Evolutionary conservation across 495 filamentous ascomycete species (phyloP).

Genomic region (Acidiella bohemica): DNA sequence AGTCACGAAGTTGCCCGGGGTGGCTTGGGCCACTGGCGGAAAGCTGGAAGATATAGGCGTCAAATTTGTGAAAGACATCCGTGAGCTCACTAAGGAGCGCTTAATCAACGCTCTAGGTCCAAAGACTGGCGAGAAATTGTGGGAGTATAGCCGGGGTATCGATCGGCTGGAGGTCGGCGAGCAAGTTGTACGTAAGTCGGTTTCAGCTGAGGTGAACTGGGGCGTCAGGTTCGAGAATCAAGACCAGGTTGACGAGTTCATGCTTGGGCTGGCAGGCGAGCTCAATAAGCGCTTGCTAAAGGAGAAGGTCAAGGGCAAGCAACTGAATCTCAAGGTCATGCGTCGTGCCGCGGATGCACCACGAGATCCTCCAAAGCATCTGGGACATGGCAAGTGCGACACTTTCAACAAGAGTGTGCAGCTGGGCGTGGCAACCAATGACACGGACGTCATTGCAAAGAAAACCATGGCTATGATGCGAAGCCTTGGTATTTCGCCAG

Average conservation of each 20-base stretch:
- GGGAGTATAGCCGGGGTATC: conserved; percentile 81
- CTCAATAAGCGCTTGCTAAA: conserved; percentile 65
- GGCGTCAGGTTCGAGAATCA: conserved; percentile 87
- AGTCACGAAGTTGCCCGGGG: conserved; percentile 72
- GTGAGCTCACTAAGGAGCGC: conserved; percentile 58
- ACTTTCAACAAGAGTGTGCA: conserved; percentile 72
- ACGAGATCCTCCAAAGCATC: conserved; percentile 81
- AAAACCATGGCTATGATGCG: conserved; percentile 73
- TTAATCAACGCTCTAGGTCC: conserved; percentile 62
- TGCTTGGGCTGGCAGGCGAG: conserved; percentile 69
- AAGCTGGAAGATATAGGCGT: conserved; percentile 80
- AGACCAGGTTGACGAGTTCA: conserved; percentile 78
- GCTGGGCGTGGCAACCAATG: conserved; percentile 72
- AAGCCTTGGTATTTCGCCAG: conserved; percentile 71
- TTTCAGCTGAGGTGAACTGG: conserved; percentile 96
- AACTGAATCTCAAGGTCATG: conserved; percentile 90
- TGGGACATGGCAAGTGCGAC: conserved; percentile 93
- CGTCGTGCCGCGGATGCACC: conserved; percentile 72
- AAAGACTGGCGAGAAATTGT: conserved; percentile 85
- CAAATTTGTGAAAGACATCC: conserved; percentile 68
- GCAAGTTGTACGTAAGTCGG: conserved; percentile 67
- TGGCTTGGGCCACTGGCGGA: conserved; percentile 70
- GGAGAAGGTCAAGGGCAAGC: conserved; percentile 70
- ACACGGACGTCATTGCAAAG: conserved; percentile 52
- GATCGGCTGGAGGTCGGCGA: conserved; percentile 79